Base-by-base conservation (phyloP, 73 alveolate species). In the Paramecium tetraurelia region DNA sequence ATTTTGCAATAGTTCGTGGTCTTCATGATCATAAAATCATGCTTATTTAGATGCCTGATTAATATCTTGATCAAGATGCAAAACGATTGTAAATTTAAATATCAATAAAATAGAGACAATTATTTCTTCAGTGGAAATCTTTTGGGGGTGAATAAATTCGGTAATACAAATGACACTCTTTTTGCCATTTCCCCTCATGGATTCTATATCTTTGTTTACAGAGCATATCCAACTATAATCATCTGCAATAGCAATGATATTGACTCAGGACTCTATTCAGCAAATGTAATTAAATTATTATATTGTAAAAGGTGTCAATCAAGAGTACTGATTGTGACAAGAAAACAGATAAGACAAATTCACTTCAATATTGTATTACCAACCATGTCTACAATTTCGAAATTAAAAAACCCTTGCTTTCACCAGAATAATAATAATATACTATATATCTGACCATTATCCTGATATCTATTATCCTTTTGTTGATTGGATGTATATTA, bases 41-140 rank as follows among this genome's bases (percentile, higher is more conserved):
- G 86, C 31, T 72, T 20, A 31, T n/a, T 5, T 29, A 72, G 40
- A 72, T 72, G 86, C 59, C 59, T 12, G 57, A 72, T 12, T 35
- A 31, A 31, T 33, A 31, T 33, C 84, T 63, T 22, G 84, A 63
- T 31, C 10, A 31, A 63, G 46, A 72, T 0, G 59, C 59, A n/a
- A 72, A 72, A 72, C 33, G n/a, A 35, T 72, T 33, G 59, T 72
- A 72, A 36, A 22, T 72, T 35, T 36, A 72, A 8, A 36, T 40
- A 72, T 72, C 14, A 0, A 53, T n/a, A 16, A 4, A 1, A 2
- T 36, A 72, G 86, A 38, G 86, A 72, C 16, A 40, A 72, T 36
- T 72, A 72, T 72, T 72, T 72, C n/a, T 72, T 72, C 35, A 72
- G 86, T 72, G 86, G 86, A 16, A 40, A 72, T 36, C 36, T 72